phyloP scores from a whole-genome alignment of 2,329 filamentous ascomycete genomes.

The Xylariaceae sp. region DNA sequence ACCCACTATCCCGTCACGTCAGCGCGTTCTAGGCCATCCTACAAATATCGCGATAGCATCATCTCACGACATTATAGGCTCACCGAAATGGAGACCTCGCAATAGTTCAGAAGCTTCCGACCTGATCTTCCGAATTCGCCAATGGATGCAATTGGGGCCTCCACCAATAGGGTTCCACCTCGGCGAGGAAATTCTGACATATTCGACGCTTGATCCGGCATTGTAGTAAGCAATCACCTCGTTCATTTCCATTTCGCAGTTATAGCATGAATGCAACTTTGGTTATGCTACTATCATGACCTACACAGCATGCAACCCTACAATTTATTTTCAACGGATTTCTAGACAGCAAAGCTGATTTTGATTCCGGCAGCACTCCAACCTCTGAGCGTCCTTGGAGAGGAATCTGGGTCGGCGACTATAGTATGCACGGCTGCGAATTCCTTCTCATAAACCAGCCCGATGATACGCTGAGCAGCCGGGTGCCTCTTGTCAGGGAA shows the following conservation, averaged over 20 bases:
- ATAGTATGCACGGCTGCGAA: conserved; percentile 81
- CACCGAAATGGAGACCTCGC: conserved; percentile 29
- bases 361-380: conserved; percentile 48
- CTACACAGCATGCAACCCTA: background rate
- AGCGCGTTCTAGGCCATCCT: conserved; percentile 45
- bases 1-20: conserved; percentile 58
- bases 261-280: background rate
- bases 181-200: conserved; percentile 57
- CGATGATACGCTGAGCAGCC: conserved; percentile 47
- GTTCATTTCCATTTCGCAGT: background rate
- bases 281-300: no score
- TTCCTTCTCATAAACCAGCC: conserved; percentile 80
- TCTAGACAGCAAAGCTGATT: conserved; percentile 4
- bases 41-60: conserved; percentile 18
- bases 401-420: conserved; percentile 91
- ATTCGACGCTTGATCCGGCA: conserved; percentile 64
- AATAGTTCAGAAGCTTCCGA: conserved; percentile 61
- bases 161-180: conserved; percentile 45
- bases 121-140: conserved; percentile 66
- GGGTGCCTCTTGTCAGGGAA: conserved; percentile 39
- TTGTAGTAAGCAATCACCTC: conserved; percentile 48
- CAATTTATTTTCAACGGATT: background rate
- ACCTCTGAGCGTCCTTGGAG: conserved; percentile 76
- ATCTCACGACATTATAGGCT: conserved; percentile 17
- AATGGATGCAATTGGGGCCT: conserved; percentile 66